Evolutionary conservation across 2,329 filamentous ascomycete genomes (phyloP), one percentile per base, ranked within the genome.

Genomic region (Lasiodiplodia theobromae): DNA sequence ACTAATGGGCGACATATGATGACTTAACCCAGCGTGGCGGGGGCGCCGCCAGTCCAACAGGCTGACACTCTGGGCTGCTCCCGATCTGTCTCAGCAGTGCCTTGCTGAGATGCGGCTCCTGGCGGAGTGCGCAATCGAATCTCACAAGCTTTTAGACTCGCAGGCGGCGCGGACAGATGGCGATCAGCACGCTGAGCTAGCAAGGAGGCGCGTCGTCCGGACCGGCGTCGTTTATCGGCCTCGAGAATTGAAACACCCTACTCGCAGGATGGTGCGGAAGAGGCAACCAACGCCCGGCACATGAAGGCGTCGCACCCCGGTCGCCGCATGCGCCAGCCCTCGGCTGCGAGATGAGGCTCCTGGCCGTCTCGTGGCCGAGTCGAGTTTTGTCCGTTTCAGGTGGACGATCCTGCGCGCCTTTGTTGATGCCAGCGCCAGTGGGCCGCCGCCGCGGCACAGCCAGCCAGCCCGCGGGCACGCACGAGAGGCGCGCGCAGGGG

Each of bases 351-450:
- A 64, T 64, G 60, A 64, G 60, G 60, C 60, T 64, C 60, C 60
- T 52, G 60, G 44, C 60, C 60, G 47, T 52, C 44, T 64, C 60
- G 60, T 64, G 60, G 60, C 60, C 28, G 47, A n/a, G 60, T 49
- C 60, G 60, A 64, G 60, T 64, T 64, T 67, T 67, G 65, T 47
- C 53, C 31, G 65, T 67, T 67, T 67, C 65, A 67, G 40, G 65
- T 60, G 52, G 60, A 44, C 65, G 65, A 67, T 67, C 65, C 40
- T 60, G 65, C 65, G 40, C 28, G 54, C 54, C 65, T 67, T 52
- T 64, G 60, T 52, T 63, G 58, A 21, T 63, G 58, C 40, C 40
- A n/a, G 38, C 16, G 57, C 38, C 21, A 49, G 58, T 40, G 40
- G 40, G 25, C n/a, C 58, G 21, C 10, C 25, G 58, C 40, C 40